Percentiles rank a stretch among this genome's conserved stretches.
These are phyloP conservation scores for Westerdykella sp. DNA, from an alignment of 2,329 filamentous ascomycete species.

Conservation along the genomic window DNA sequence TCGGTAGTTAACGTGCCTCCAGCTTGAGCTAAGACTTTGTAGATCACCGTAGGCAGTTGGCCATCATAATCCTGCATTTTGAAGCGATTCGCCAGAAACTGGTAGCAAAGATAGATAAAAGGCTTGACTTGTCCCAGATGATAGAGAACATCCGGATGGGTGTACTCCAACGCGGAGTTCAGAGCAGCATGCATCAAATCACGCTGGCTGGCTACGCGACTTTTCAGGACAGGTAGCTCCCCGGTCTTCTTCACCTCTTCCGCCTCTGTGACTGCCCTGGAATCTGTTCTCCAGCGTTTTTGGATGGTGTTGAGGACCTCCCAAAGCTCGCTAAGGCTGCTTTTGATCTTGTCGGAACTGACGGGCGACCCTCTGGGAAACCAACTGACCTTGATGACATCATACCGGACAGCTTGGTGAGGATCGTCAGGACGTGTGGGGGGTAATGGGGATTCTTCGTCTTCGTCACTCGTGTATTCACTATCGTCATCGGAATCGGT, in stretches of 20 bases:
- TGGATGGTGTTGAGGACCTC: conserved; percentile 55
- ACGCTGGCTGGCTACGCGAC: conserved; percentile 53
- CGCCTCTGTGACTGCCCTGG: conserved; percentile 51
- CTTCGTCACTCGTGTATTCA: conserved; percentile 49
- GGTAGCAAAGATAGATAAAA: conserved; percentile 44
- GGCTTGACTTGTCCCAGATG: conserved; percentile 33
- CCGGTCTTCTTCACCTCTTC: conserved; percentile 51
- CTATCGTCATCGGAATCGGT: conserved; percentile 47
- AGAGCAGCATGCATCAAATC: conserved; percentile 51
- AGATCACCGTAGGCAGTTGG: conserved; percentile 37
- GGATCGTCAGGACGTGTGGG: conserved; percentile 47
- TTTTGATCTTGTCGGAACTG: conserved; percentile 48
- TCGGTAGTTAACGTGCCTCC: conserved; percentile 54
- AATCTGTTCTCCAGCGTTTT: conserved; percentile 56
- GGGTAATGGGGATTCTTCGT: conserved; percentile 52
- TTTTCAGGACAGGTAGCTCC: conserved; percentile 50
- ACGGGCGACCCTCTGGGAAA: conserved; percentile 48
- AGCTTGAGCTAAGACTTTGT: conserved; percentile 54
- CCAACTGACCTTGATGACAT: conserved; percentile 58
- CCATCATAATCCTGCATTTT: conserved; percentile 43
- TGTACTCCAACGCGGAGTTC: conserved; percentile 41
- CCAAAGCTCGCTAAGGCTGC: conserved; percentile 52
- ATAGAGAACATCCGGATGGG: conserved; percentile 43
- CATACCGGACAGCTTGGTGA: conserved; percentile 51
- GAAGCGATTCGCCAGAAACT: conserved; percentile 45